Evolutionary conservation across 768 basidiomycete species (phyloP), one percentile per base, ranked within the genome.

Genomic region (Kwoniella pini): DNA sequence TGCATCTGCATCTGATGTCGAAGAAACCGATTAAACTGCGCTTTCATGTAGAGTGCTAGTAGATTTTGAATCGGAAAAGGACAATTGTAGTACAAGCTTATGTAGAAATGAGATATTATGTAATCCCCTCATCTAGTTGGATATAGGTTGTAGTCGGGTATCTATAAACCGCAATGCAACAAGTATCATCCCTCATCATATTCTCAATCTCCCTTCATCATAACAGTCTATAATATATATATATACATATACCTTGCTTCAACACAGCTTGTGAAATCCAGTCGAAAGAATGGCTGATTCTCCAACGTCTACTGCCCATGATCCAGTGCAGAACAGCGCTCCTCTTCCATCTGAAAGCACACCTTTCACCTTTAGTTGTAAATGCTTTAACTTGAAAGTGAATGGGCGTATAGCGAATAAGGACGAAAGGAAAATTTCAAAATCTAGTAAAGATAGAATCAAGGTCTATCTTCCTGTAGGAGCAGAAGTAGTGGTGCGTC

Each of bases 371-470:
- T 71, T 66, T 54, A 13, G 54, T 4, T 73, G 72, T 31, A 39
- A 40, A 28, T 73, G 72, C 51, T 59, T 64, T 24, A 73, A 73
- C 53, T 50, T 70, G n/a, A 24, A 27, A 17, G 54, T 70, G 12
- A 53, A 68, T 2, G 71, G 62, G 13, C 63, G 59, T 19, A 33
- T 68, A 33, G 38, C 57, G 33, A 55, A 63, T 3, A 46, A 28
- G 0, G 61, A 62, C 40, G 28, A 53, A 26, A 15, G 40, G 30
- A 59, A 60, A 30, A 44, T 48, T 6, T 24, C n/a, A 10, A 54
- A 49, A 30, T 9, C 24, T 17, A 40, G 52, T 22, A 31, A 21
- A 22, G 27, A 40, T n/a, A 54, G 17, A 4, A 0, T 54, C 9
- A 31, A 40, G 17, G 44, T 55, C 27, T 66, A 49, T 33, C 40